Evolutionary conservation across 805 yeast genomes (phyloP), one percentile per base, ranked within the genome.

Genomic region (Kockiozyma suomiensis): DNA sequence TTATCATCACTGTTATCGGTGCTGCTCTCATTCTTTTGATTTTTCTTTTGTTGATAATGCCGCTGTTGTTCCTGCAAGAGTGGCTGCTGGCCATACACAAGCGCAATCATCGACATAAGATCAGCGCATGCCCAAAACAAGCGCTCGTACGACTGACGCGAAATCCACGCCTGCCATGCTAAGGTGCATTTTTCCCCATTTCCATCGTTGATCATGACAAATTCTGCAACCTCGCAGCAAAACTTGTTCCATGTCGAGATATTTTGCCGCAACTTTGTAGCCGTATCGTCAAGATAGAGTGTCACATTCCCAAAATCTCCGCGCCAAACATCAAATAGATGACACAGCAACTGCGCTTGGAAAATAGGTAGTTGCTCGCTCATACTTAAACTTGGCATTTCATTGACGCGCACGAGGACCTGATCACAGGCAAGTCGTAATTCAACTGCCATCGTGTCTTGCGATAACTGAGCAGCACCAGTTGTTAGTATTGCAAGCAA

Each of bases 61-160:
- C n/a, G 40, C 23, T 37, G 53, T 6, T 37, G 42, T 13, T 49
- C 42, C 21, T 49, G 53, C 8, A 23, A 23, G 19, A 38, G 30
- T 10, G 43, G 43, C 21, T 49, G 53, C 43, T 35, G 42, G 3
- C 53, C 53, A 19, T 49, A 38, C 10, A 49, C 35, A 2, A 49
- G 35, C 19, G 43, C 17, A 6, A 38, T 28, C 53, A 49, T 49
- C 4, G 53, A 49, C 43, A 49, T 37, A 3, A 49, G 32, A 35
- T 49, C 53, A 1, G 43, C 17, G 21, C 53, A 35, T 6, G 53
- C 53, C 53, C 53, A 49, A n/a, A 23, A 49, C n/a, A 49, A n/a
- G 8, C 53, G n/a, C 33, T 49, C 33, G 26, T 25, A 49, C 1
- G 53, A 37, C 25, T 49, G 43, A 25, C 43, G 19, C 21, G 33